Evolutionary conservation across 371 early-diverging fungal genomes (phyloP).

Genomic region (Apophysomyces elegans): DNA sequence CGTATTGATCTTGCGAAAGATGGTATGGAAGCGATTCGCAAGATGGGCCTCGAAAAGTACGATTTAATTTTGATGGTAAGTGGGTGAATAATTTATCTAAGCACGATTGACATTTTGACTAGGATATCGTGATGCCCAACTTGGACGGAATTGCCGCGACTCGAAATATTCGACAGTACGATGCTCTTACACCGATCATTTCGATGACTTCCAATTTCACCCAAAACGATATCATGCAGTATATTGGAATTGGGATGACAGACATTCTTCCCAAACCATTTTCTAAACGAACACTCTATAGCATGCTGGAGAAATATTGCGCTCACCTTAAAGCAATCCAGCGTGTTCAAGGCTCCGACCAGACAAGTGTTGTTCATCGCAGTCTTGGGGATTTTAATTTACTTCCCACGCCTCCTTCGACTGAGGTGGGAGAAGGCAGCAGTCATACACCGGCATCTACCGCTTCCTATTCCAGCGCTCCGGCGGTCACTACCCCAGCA

Average conservation of each 20-base stretch:
- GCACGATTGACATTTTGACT: not conserved
- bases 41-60: constrained; percentile 66
- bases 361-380: constrained; percentile 1
- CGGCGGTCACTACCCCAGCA: not conserved
- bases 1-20: constrained; percentile 75
- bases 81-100: not conserved
- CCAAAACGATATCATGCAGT: constrained; percentile 69
- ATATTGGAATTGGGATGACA: constrained; percentile 80
- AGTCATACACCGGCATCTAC: not conserved
- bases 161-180: constrained; percentile 75
- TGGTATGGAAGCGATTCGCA: constrained; percentile 73
- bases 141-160: constrained; percentile 80
- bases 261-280: constrained; percentile 85
- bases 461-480: not conserved
- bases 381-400: not conserved
- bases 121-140: constrained; percentile 81
- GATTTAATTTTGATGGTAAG: constrained; percentile 82
- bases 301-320: constrained; percentile 68
- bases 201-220: constrained; percentile 81
- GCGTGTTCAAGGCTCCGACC: constrained; percentile 22
- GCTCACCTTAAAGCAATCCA: constrained; percentile 55
- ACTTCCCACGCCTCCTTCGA: not conserved
- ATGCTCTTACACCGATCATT: constrained; percentile 75
- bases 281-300: constrained; percentile 54
- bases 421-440: not conserved